Evolutionary conservation across 2,329 filamentous ascomycete genomes (phyloP), one percentile per base, ranked within the genome.

Genomic region (Fusarium oxysporum): DNA sequence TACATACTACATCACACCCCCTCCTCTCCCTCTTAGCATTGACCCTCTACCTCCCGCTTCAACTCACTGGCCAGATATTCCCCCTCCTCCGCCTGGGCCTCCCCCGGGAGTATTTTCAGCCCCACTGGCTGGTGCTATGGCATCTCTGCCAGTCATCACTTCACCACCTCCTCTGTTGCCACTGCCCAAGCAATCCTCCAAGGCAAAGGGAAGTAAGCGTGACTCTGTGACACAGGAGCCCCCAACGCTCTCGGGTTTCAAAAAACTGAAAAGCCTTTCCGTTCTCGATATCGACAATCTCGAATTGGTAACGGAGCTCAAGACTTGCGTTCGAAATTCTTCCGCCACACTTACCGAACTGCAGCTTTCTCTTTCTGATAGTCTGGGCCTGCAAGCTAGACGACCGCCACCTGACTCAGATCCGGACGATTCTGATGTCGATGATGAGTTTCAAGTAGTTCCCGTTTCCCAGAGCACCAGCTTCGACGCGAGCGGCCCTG

Each of bases 221-320:
- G 54, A 73, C 12, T 43, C 72, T 30, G 37, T 65, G 13, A 50
- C 73, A 8, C 80, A 81, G n/a, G 83, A 85, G 16, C 86, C 87
- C 5, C 83, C 86, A 3, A 91, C 88, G 0, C 77, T 92, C 9
- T 88, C 87, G 2, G 87, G 86, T 0, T 91, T 92, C 80, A 86
- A 83, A 54, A 84, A 85, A 41, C 81, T 92, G 19, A 86, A 85
- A 70, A 85, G 78, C 8, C 80, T 92, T 19, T 81, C 85, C 8
- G 81, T 92, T 11, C 81, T 92, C 38, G 90, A 92, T 69, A 90
- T 92, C 58, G 90, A 92, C 66, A 85, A 81, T 33, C 81, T 91
- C 8, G 87, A 90, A 38, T 82, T 89, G 37, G 75, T 90, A 17
- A 78, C 83, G 4, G 90, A 92, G 78, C 83, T 92, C 68, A 86